Percentiles rank a stretch among this genome's conserved stretches.
phyloP scores from a whole-genome alignment of 495 filamentous ascomycete genomes.

The Neurospora sp. region DNA sequence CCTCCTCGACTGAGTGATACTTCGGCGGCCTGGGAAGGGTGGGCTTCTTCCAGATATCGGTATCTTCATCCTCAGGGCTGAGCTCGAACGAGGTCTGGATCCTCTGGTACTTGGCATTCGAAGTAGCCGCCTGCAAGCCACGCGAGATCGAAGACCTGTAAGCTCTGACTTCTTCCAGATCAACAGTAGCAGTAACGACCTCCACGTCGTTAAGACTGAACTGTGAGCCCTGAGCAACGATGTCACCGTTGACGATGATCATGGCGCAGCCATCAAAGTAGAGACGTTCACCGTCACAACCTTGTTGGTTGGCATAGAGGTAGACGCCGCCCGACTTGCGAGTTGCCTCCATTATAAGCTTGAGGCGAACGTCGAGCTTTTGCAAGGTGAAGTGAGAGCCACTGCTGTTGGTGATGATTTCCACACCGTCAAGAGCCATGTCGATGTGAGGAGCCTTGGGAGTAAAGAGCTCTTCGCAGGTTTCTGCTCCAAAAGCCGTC shows the following conservation, averaged over 20 bases:
- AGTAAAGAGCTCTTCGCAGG: slow-evolving; percentile 74
- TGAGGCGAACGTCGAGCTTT: slow-evolving; percentile 65
- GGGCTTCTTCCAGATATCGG: slow-evolving; percentile 18
- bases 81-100: slow-evolving; percentile 32
- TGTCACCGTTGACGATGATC: slow-evolving; percentile 64
- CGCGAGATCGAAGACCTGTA: slow-evolving; percentile 44
- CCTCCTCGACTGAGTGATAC: slow-evolving; percentile 60
- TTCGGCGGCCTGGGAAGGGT: slow-evolving; percentile 27
- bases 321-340: slow-evolving; percentile 68
- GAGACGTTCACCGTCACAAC: slow-evolving; percentile 58
- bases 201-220: slow-evolving; percentile 78
- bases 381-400: slow-evolving; percentile 61
- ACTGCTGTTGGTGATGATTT: slow-evolving; percentile 70
- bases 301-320: slow-evolving; percentile 54
- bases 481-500: slow-evolving; percentile 62
- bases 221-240: slow-evolving; percentile 62
- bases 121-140: slow-evolving; percentile 45
- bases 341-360: slow-evolving; percentile 69
- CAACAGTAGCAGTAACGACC: slow-evolving; percentile 69
- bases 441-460: slow-evolving; percentile 44
- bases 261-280: slow-evolving; percentile 61
- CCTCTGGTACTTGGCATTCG: slow-evolving; percentile 26
- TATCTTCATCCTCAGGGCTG: slow-evolving; percentile 26
- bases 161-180: slow-evolving; percentile 64
- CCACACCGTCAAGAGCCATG: slow-evolving; percentile 51